A percentile compares a stretch with the other conserved stretches of the same genome.
Conservation (phyloP, 2,329 filamentous ascomycete genomes). For the Aureobasidium mangrovei region DNA sequence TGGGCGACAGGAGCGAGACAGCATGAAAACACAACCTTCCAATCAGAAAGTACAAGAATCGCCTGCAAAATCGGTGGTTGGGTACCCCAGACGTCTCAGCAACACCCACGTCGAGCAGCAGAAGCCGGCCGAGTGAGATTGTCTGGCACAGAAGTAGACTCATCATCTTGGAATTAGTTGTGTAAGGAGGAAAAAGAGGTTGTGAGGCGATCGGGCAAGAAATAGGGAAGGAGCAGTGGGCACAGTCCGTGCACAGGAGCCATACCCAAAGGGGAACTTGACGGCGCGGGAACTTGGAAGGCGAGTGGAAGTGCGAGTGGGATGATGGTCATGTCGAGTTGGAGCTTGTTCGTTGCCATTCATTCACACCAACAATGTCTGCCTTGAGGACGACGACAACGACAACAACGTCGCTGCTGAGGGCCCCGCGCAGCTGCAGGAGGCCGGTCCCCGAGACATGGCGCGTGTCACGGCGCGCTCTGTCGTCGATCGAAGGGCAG, state of each 20-base stretch:
- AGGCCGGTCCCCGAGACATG: slow-evolving; percentile 24
- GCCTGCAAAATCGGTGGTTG: slow-evolving; percentile 38
- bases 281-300: not conserved
- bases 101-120: slow-evolving; percentile 35
- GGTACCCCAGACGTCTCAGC: slow-evolving; percentile 40
- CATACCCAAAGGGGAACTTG: not conserved
- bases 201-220: slow-evolving; percentile 11
- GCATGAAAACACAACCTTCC: slow-evolving; percentile 30
- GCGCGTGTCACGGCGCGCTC: slow-evolving; percentile 28
- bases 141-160: slow-evolving; percentile 52
- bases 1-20: not conserved
- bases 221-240: not conserved
- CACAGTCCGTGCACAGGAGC: not conserved
- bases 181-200: slow-evolving; percentile 41
- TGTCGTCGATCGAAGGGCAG: slow-evolving; percentile 37
- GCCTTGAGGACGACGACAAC: slow-evolving; percentile 26
- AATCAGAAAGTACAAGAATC: slow-evolving; percentile 36
- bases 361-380: slow-evolving; percentile 31
- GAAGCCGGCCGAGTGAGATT: slow-evolving; percentile 37
- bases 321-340: slow-evolving; percentile 4
- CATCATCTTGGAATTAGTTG: slow-evolving; percentile 78
- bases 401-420: slow-evolving; percentile 22
- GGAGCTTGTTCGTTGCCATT: not conserved
- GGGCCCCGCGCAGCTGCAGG: slow-evolving; percentile 27
- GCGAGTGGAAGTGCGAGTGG: not conserved